Conservation (phyloP, 805 yeast genomes). For the Wickerhamiella qilinensis region DNA sequence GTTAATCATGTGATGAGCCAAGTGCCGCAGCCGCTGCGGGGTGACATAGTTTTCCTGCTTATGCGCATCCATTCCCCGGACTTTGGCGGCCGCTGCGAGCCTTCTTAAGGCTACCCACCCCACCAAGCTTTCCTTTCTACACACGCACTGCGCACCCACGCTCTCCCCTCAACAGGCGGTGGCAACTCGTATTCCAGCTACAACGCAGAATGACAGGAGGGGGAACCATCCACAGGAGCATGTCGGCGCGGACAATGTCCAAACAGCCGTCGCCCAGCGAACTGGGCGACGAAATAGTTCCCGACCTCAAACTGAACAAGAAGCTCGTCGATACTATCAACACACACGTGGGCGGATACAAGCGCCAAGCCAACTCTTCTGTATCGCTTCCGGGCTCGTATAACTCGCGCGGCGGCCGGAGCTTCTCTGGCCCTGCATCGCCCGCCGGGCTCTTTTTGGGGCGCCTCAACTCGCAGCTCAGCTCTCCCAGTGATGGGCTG, state of each 20-base stretch:
- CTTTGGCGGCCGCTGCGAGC: too few species aligned
- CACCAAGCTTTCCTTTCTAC: too few species aligned
- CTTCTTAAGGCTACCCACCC: too few species aligned
- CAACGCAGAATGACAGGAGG: neutral
- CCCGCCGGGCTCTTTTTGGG: slow-evolving; percentile 3
- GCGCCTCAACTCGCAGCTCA: slow-evolving; percentile 6
- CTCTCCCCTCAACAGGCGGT: too few species aligned
- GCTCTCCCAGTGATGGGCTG: neutral
- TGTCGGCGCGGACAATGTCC: neutral
- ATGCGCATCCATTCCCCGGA: too few species aligned
- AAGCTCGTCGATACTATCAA: slow-evolving; percentile 1
- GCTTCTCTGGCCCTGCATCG: slow-evolving; percentile 2
- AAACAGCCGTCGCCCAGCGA: neutral
- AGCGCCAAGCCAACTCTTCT: neutral
- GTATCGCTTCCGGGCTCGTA: neutral
- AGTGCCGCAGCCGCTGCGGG: too few species aligned
- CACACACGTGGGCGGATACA: neutral
- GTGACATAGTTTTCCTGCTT: too few species aligned
- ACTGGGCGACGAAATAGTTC: slow-evolving; percentile 7
- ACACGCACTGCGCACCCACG: too few species aligned
- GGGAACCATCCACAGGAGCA: neutral
- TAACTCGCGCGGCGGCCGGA: neutral
- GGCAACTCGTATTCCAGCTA: too few species aligned
- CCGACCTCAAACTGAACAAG: slow-evolving; percentile 3
- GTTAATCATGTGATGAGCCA: too few species aligned